Evolutionary conservation across 306 rosid species (phyloP).

Genomic region (Cucumis sativus): DNA sequence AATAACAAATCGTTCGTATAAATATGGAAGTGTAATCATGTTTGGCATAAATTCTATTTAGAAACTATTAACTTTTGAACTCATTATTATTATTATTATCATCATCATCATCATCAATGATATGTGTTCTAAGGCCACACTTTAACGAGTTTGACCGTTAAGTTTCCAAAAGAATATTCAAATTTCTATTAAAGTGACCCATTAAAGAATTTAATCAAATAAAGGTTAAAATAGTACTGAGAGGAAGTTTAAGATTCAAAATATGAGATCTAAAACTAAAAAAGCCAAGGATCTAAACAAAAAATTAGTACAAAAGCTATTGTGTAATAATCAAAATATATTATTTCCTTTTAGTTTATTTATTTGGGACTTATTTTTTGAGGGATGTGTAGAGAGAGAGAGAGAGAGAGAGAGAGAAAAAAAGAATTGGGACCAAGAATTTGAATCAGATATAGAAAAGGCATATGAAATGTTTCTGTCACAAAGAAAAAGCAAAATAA

Average conservation of each 20-base stretch:
- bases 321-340: not conserved
- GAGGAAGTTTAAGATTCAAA: not conserved
- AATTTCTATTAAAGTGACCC: not conserved
- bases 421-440: not conserved
- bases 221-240: not conserved
- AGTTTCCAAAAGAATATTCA: not conserved
- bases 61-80: not conserved
- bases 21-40: not conserved
- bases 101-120: too few species aligned
- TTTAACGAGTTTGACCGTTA: not conserved
- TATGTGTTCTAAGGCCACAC: not conserved
- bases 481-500: not conserved
- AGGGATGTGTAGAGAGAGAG: not conserved
- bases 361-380: not conserved
- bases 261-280: not conserved
- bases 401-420: too few species aligned
- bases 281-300: not conserved
- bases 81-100: too few species aligned
- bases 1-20: not conserved
- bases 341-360: not conserved
- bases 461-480: not conserved
- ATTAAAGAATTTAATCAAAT: not conserved
- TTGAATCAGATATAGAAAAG: not conserved
- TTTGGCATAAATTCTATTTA: not conserved
- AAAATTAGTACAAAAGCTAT: not conserved